These are phyloP conservation scores for Trichoderma gamsii DNA, from an alignment of 495 filamentous ascomycete genomes.

Conservation along the genomic window DNA sequence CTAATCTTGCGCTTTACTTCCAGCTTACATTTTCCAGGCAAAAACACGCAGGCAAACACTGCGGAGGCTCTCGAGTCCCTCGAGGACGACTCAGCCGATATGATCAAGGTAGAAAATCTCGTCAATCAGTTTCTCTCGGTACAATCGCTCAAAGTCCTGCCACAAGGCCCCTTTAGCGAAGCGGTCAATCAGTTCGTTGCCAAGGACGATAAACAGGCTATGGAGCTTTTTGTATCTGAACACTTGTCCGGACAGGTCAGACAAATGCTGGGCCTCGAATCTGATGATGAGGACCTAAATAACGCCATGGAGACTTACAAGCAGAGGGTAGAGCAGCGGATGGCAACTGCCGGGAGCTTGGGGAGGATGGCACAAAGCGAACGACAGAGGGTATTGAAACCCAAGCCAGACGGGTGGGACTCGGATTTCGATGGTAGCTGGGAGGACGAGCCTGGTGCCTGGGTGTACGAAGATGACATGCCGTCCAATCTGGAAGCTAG, in stretches of 20 bases:
- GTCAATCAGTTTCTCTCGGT: slow-evolving; percentile 78
- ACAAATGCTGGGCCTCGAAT: slow-evolving; percentile 62
- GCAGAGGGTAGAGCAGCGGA: slow-evolving; percentile 63
- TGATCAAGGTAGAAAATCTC: slow-evolving; percentile 78
- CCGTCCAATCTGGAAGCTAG: too few species aligned
- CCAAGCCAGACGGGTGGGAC: slow-evolving; percentile 83
- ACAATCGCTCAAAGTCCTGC: slow-evolving; percentile 83
- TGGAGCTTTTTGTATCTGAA: slow-evolving; percentile 82
- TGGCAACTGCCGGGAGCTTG: slow-evolving; percentile 51
- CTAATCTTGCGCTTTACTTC: background rate
- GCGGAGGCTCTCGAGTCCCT: slow-evolving; percentile 54
- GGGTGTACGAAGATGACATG: slow-evolving; percentile 41
- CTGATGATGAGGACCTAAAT: slow-evolving; percentile 62
- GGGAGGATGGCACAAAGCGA: slow-evolving; percentile 41
- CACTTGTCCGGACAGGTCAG: slow-evolving; percentile 71
- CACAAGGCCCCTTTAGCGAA: slow-evolving; percentile 85
- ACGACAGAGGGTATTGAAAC: slow-evolving; percentile 50
- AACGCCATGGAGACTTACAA: slow-evolving; percentile 67
- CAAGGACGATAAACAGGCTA: slow-evolving; percentile 90
- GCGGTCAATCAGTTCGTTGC: slow-evolving; percentile 90
- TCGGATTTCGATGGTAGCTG: slow-evolving; percentile 78
- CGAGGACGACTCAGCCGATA: slow-evolving; percentile 46
- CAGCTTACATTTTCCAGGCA: slow-evolving; percentile 20
- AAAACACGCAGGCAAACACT: slow-evolving; percentile 45
- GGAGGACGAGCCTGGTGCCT: slow-evolving; percentile 73